phyloP scores from a whole-genome alignment of 2,329 filamentous ascomycete genomes.

The Aspergillus tanneri region DNA sequence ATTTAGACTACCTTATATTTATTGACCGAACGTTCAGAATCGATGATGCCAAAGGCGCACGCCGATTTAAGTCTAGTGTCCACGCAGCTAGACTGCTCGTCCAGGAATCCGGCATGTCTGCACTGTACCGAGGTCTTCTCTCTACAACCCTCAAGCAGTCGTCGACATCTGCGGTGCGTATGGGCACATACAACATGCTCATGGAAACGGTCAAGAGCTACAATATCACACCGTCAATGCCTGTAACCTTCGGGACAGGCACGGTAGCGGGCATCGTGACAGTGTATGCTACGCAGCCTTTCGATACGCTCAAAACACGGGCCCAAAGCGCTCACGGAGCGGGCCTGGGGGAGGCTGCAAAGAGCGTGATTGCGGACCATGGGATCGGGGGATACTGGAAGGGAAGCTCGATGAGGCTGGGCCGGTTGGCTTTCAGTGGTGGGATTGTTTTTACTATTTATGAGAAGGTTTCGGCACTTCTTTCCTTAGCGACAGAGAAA shows the following conservation, averaged over 20 bases:
- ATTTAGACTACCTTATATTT: background rate
- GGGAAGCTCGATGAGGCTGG: constrained; percentile 66
- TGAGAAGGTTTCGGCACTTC: constrained; percentile 48
- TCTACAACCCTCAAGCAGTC: constrained; percentile 64
- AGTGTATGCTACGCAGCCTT: constrained; percentile 29
- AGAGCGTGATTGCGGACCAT: constrained; percentile 55
- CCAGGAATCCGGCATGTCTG: constrained; percentile 54
- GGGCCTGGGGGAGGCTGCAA: constrained; percentile 57
- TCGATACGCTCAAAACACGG: constrained; percentile 54
- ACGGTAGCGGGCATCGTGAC: constrained; percentile 60
- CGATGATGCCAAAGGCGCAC: constrained; percentile 56
- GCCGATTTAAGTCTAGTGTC: constrained; percentile 50
- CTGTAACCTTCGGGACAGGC: constrained; percentile 62
- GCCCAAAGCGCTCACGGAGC: constrained; percentile 60
- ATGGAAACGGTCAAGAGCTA: constrained; percentile 57
- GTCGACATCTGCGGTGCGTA: constrained; percentile 60
- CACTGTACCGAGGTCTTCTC: constrained; percentile 59
- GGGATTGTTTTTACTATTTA: constrained; percentile 65
- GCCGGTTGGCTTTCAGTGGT: constrained; percentile 63
- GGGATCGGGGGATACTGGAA: constrained; percentile 64
- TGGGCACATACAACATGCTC: constrained; percentile 63
- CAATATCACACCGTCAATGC: constrained; percentile 51
- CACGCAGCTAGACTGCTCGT: constrained; percentile 54
- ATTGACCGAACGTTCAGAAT: constrained; percentile 40
- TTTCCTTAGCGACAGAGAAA: background rate